Conservation (phyloP, 176 grass and related monocot species). For the Paspalum notatum region DNA sequence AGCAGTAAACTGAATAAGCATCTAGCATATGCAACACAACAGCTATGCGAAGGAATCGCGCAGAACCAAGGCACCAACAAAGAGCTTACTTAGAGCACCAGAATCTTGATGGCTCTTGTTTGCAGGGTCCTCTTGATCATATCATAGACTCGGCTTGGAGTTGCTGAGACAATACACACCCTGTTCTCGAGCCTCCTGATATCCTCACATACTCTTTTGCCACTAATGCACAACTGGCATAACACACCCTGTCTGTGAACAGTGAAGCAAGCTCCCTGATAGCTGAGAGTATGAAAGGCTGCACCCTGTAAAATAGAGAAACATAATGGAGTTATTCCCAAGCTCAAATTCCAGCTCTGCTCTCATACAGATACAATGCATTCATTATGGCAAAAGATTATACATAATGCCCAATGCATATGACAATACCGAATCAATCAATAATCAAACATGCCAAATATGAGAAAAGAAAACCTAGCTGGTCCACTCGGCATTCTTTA, state of each 20-base stretch:
- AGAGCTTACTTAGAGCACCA: slow-evolving; percentile 35
- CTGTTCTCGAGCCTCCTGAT: slow-evolving; percentile 75
- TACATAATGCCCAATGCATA: neutral
- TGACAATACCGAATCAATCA: neutral
- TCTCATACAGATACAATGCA: neutral
- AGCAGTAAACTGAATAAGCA: no score
- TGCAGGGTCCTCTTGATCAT: slow-evolving; percentile 85
- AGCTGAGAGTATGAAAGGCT: slow-evolving; percentile 75
- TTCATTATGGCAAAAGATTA: neutral
- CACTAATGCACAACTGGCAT: slow-evolving; percentile 68
- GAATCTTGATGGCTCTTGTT: slow-evolving; percentile 74
- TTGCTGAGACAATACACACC: slow-evolving; percentile 77
- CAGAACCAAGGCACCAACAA: no score
- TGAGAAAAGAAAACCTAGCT: neutral
- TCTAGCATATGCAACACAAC: no score
- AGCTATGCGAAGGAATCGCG: no score
- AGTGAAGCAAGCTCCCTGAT: slow-evolving; percentile 79
- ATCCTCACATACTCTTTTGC: slow-evolving; percentile 73
- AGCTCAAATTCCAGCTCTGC: neutral
- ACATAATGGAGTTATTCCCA: slow-evolving; percentile 4
- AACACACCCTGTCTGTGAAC: slow-evolving; percentile 63
- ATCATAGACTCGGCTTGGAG: slow-evolving; percentile 68
- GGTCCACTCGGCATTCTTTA: neutral
- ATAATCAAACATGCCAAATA: neutral
- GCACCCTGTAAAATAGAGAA: slow-evolving; percentile 50